These are phyloP conservation scores for Myriosclerotinia duriaeana DNA, from an alignment of 2,329 filamentous ascomycete genomes.

Conservation along the genomic window DNA sequence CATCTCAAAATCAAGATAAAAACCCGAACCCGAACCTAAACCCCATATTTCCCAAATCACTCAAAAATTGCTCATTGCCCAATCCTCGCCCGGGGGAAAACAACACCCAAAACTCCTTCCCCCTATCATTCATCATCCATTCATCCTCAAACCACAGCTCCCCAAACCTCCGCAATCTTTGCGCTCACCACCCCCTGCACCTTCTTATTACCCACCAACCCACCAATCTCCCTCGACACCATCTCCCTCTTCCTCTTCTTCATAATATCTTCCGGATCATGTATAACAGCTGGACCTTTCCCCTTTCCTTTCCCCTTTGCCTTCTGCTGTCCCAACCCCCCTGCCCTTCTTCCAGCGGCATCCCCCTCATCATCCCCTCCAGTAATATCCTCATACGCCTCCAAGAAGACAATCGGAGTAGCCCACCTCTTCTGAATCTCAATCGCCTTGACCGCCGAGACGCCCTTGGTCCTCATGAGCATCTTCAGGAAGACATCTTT, in stretches of 20 bases:
- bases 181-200: slow-evolving; percentile 64
- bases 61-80: too few relatives aligned
- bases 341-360: neutral
- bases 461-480: slow-evolving; percentile 76
- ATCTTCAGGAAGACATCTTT: slow-evolving; percentile 79
- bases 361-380: neutral
- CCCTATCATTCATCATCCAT: neutral
- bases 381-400: slow-evolving; percentile 54
- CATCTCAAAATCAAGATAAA: too few relatives aligned
- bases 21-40: too few relatives aligned
- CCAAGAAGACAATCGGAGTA: slow-evolving; percentile 70
- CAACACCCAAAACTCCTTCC: neutral
- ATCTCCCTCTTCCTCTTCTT: slow-evolving; percentile 59
- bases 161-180: slow-evolving; percentile 73
- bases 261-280: neutral
- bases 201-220: slow-evolving; percentile 66
- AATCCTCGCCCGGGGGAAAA: too few relatives aligned
- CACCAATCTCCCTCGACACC: slow-evolving; percentile 56
- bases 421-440: slow-evolving; percentile 79
- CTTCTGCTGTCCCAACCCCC: neutral
- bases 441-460: slow-evolving; percentile 75
- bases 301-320: neutral
- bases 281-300: neutral
- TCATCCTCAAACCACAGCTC: slow-evolving; percentile 41
- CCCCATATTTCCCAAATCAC: too few relatives aligned